Conservation (phyloP, 306 rosid genomes). For the Lathyrus oleraceus region DNA sequence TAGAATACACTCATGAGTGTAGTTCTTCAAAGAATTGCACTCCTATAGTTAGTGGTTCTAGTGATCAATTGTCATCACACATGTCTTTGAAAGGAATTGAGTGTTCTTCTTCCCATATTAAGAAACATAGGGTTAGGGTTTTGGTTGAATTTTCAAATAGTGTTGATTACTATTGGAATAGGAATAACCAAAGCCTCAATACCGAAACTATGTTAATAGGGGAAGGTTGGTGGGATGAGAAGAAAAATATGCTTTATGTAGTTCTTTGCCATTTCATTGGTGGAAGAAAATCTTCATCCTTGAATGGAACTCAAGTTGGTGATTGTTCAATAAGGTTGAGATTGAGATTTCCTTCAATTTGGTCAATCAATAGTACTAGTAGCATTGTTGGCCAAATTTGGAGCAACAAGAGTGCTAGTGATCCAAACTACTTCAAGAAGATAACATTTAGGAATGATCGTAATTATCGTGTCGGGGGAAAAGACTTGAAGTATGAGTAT, state of each 20-base stretch:
- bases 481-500: slow-evolving; percentile 47
- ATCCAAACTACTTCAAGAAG: slow-evolving; percentile 45
- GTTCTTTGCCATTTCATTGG: slow-evolving; percentile 47
- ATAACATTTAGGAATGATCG: slow-evolving; percentile 34
- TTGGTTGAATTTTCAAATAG: slow-evolving; percentile 34
- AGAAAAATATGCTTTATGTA: slow-evolving; percentile 35
- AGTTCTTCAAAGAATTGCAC: slow-evolving; percentile 46
- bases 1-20: slow-evolving; percentile 51
- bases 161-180: not conserved
- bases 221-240: slow-evolving; percentile 66
- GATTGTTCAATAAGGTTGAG: slow-evolving; percentile 58
- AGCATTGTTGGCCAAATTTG: slow-evolving; percentile 58
- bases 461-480: not conserved
- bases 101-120: slow-evolving; percentile 27
- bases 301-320: slow-evolving; percentile 39
- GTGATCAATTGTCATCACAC: slow-evolving; percentile 35
- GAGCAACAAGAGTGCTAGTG: slow-evolving; percentile 50
- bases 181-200: slow-evolving; percentile 25
- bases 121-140: slow-evolving; percentile 38
- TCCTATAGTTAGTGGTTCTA: slow-evolving; percentile 38
- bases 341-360: slow-evolving; percentile 44
- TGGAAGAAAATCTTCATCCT: not conserved
- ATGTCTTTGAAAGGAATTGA: slow-evolving; percentile 38
- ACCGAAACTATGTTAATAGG: slow-evolving; percentile 48
- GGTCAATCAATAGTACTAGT: slow-evolving; percentile 52